These are phyloP conservation scores for Andrographis paniculata DNA, from an alignment of 305 asterid genomes.

Conservation along the genomic window DNA sequence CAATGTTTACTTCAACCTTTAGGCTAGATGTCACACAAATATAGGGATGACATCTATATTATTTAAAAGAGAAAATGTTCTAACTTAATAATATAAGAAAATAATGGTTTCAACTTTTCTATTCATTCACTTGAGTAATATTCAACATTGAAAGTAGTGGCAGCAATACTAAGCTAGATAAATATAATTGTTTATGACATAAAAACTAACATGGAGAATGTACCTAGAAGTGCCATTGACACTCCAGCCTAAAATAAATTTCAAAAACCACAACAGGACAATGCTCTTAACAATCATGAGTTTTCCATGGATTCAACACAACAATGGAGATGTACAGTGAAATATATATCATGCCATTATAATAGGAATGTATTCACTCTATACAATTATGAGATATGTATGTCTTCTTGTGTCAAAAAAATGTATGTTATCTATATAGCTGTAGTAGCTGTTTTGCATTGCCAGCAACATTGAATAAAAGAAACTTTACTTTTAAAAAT, in stretches of 20 bases:
- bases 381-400: constrained; percentile 3
- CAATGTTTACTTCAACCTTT: background rate
- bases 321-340: too few relatives aligned
- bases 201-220: background rate
- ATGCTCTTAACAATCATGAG: too few relatives aligned
- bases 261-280: too few relatives aligned
- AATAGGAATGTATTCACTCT: too few relatives aligned
- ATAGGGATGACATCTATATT: background rate
- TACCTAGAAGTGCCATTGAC: too few relatives aligned
- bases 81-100: background rate
- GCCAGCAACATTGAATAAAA: background rate
- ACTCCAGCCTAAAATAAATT: too few relatives aligned
- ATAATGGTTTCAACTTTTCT: background rate
- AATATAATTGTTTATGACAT: background rate
- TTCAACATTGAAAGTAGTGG: background rate
- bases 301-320: too few relatives aligned
- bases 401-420: background rate
- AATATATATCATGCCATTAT: too few relatives aligned
- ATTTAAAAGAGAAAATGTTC: background rate
- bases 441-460: too few relatives aligned
- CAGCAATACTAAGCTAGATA: background rate
- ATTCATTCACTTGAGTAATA: background rate
- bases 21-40: background rate
- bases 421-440: too few relatives aligned
- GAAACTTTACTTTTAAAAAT: constrained; percentile 1